Evolutionary conservation across 2,329 filamentous ascomycete genomes (phyloP).

Genomic region (Exophiala sp.): DNA sequence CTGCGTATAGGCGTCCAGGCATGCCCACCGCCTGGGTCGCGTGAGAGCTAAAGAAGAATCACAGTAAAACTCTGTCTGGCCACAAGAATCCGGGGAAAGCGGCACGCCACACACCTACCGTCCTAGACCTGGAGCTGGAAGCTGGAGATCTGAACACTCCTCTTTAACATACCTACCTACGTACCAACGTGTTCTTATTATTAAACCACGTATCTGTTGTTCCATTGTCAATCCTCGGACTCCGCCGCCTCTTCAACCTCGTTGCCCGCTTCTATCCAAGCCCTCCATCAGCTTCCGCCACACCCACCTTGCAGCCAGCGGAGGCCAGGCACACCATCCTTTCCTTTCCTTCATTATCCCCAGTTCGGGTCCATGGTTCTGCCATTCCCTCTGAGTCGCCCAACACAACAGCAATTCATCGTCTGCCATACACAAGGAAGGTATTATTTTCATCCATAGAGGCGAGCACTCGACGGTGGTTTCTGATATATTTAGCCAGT

Average conservation of each 20-base stretch:
- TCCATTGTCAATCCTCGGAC: conserved; percentile 9
- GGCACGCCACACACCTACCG: background rate
- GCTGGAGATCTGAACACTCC: background rate
- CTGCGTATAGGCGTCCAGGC: background rate
- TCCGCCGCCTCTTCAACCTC: conserved; percentile 8
- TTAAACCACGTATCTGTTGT: background rate
- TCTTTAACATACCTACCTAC: background rate
- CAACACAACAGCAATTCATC: no score
- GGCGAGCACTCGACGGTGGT: background rate
- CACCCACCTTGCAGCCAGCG: background rate
- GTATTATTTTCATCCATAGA: background rate
- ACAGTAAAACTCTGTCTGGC: conserved; percentile 1
- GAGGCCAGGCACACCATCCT: background rate
- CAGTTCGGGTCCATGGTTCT: background rate
- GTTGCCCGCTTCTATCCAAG: conserved; percentile 2
- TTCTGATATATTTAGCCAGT: background rate
- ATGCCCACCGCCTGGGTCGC: conserved; percentile 1
- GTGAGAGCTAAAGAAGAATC: conserved; percentile 13
- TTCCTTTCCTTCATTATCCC: background rate
- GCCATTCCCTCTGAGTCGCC: background rate
- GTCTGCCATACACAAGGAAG: no score
- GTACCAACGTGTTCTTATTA: background rate
- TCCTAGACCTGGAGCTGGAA: conserved; percentile 1
- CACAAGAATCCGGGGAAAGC: conserved; percentile 18
- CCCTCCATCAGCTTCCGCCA: conserved; percentile 2